Evolutionary conservation across 75 land plant species (phyloP), one percentile per base, ranked within the genome.

Genomic region (Azolla pinnata): DNA sequence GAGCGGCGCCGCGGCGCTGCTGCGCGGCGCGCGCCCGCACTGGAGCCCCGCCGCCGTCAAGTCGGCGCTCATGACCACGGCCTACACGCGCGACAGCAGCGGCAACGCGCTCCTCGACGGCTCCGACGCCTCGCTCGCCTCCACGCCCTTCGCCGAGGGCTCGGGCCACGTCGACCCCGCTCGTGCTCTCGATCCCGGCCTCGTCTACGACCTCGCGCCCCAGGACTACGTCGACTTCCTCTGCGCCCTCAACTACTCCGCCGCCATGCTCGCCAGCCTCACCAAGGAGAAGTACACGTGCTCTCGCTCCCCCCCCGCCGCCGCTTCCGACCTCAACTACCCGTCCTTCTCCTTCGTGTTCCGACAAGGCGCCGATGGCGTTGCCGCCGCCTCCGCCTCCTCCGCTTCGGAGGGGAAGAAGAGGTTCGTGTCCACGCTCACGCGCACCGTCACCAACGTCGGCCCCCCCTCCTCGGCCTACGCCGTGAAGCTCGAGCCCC

Each of bases 51-150:
- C 83, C 0, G 88, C 97, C n/a, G 70, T 90, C 30, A 49, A 63
- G 14, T 90, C 96, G 0, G 96, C 96, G 1, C 77, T 90, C 20
- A 90, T 90, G 96, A 90, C 92, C n/a, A 81, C 88, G 17, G 85
- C 93, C 26, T 77, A 79, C 59, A 50, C 31, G 4, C 1, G 34
- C 7, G 79, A 80, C 75, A 78, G 70, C 24, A 25, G 30, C 48
- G 79, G 78, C 3, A 30, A 66, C 1, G 40, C 50, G 23, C 33
- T 88, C 19, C 57, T 38, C 20, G 93, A 84, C 59, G 64, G 68
- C n/a, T 80, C 80, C 17, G 82, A 83, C 28, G n/a, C n/a, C n/a
- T 79, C 81, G 7, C 61, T 54, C 50, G 57, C 75, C 0, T 73
- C 90, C 45, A 82, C 89, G 10, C 79, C 93, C 4, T 82, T 74